These are phyloP conservation scores for Annulohypoxylon stygium DNA, from an alignment of 495 filamentous ascomycete species.

Conservation along the genomic window DNA sequence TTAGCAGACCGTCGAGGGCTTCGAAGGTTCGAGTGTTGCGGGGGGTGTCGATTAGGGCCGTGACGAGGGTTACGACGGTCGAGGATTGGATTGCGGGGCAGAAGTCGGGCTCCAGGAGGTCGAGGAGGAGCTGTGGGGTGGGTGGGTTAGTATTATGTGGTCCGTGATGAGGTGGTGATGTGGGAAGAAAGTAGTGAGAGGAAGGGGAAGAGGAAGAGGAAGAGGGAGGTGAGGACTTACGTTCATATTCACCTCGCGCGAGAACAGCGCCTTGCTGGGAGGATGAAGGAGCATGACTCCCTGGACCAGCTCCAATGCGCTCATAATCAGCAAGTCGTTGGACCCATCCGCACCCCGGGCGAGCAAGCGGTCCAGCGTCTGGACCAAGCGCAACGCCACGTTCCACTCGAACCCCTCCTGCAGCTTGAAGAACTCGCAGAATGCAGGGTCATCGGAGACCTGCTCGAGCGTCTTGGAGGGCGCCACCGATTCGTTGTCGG, in stretches of 20 bases:
- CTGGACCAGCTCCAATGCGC: constrained; percentile 89
- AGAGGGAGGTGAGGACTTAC: constrained; percentile 58
- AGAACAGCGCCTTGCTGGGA: constrained; percentile 89
- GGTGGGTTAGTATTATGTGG: background rate
- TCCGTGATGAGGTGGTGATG: background rate
- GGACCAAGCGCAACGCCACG: constrained; percentile 86
- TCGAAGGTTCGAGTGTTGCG: constrained; percentile 92
- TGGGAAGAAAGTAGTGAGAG: background rate
- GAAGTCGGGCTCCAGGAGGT: constrained; percentile 93
- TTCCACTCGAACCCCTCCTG: constrained; percentile 99
- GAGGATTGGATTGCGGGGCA: constrained; percentile 91
- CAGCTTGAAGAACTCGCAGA: constrained; percentile 94
- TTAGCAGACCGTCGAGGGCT: constrained; percentile 89
- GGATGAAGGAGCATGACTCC: constrained; percentile 92
- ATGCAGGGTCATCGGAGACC: constrained; percentile 86
- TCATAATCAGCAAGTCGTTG: constrained; percentile 90
- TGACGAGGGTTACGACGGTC: constrained; percentile 89
- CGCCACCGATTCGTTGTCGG: constrained; percentile 53
- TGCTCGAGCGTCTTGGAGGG: constrained; percentile 72
- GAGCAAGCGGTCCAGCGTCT: constrained; percentile 88
- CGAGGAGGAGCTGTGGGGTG: constrained; percentile 76
- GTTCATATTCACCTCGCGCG: constrained; percentile 94
- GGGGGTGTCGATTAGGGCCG: constrained; percentile 84
- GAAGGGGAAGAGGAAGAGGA: too few species aligned
- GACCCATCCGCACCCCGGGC: constrained; percentile 82